These are phyloP conservation scores for Fragosphaeria purpurea DNA, from an alignment of 2,329 filamentous ascomycete species.

Conservation along the genomic window DNA sequence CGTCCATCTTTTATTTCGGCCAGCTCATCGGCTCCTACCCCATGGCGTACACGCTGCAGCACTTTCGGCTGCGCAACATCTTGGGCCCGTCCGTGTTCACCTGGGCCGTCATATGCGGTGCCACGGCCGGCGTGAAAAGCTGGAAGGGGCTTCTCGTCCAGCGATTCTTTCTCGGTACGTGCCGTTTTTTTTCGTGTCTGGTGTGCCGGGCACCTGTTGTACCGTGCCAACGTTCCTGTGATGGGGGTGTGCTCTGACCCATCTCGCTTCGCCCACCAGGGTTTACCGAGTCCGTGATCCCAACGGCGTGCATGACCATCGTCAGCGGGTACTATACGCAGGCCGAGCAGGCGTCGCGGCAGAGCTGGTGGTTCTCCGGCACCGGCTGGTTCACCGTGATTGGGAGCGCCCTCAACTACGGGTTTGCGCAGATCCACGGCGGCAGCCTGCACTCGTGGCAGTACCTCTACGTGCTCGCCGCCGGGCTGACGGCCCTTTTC, in stretches of 20 bases:
- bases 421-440: constrained; percentile 50
- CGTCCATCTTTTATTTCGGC: constrained; percentile 71
- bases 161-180: constrained; percentile 46
- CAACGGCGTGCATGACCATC: constrained; percentile 57
- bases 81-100: constrained; percentile 53
- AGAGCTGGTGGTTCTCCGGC: constrained; percentile 57
- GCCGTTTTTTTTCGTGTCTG: no score
- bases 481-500: constrained; percentile 52
- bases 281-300: constrained; percentile 54
- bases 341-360: constrained; percentile 51
- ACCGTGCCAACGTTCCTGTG: no score
- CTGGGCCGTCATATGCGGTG: constrained; percentile 59
- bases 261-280: constrained; percentile 17
- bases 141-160: constrained; percentile 56
- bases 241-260: no score
- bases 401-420: constrained; percentile 56
- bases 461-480: constrained; percentile 60
- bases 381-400: constrained; percentile 53
- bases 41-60: constrained; percentile 60
- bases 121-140: constrained; percentile 18
- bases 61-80: constrained; percentile 54
- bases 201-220: no score
- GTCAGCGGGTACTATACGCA: constrained; percentile 56
- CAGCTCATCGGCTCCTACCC: constrained; percentile 67
- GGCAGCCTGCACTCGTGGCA: constrained; percentile 53